A percentile compares a stretch with the other conserved stretches of the same genome.
Evolutionary conservation across 2,329 filamentous ascomycete species (phyloP).

Genomic region (Alternaria viburni): DNA sequence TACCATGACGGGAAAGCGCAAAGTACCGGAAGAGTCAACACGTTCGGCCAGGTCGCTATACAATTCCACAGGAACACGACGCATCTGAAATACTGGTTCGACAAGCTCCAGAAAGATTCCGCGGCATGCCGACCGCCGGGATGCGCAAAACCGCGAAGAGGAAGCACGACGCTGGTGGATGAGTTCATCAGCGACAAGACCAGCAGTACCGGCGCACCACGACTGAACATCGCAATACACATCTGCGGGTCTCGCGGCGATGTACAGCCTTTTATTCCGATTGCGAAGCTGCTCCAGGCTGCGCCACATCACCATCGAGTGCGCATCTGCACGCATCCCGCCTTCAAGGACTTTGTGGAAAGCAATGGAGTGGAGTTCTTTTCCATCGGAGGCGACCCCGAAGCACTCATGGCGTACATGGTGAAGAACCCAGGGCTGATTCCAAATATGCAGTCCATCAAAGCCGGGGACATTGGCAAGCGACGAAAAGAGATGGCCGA

Average conservation of each 20-base stretch:
- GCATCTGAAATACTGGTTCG: slow-evolving; percentile 24
- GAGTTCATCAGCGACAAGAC: background rate
- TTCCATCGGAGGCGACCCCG: slow-evolving; percentile 44
- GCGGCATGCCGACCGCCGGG: background rate
- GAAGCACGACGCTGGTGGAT: background rate
- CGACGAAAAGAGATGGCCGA: slow-evolving; percentile 35
- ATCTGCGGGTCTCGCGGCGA: slow-evolving; percentile 62
- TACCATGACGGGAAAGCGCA: slow-evolving; percentile 16
- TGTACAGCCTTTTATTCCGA: slow-evolving; percentile 66
- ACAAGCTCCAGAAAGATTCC: slow-evolving; percentile 12
- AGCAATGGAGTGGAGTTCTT: slow-evolving; percentile 47
- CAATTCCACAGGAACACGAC: slow-evolving; percentile 25
- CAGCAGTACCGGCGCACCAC: slow-evolving; percentile 7
- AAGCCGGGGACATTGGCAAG: slow-evolving; percentile 44
- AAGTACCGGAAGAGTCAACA: slow-evolving; percentile 15
- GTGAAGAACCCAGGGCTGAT: slow-evolving; percentile 56
- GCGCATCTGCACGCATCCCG: slow-evolving; percentile 37
- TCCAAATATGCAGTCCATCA: slow-evolving; percentile 35
- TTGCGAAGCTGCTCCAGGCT: slow-evolving; percentile 57
- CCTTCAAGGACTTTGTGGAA: slow-evolving; percentile 28
- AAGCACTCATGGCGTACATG: slow-evolving; percentile 59
- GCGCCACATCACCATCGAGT: slow-evolving; percentile 33
- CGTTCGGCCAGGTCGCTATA: slow-evolving; percentile 23
- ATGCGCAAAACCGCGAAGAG: background rate
- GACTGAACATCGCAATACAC: slow-evolving; percentile 62